These are phyloP conservation scores for Syncephalis fuscata DNA, from an alignment of 371 early-diverging fungal species.

Conservation along the genomic window DNA sequence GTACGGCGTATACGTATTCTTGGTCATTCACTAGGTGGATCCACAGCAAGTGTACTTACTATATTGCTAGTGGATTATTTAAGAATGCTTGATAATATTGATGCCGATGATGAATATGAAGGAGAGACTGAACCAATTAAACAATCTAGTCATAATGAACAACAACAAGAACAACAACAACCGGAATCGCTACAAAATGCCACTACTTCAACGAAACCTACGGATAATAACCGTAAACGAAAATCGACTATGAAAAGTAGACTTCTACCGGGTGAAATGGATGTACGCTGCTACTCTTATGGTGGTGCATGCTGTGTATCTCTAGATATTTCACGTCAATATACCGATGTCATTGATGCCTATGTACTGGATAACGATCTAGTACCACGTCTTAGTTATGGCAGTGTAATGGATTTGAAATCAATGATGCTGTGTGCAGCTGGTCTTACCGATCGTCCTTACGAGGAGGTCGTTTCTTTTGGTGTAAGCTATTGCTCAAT, in stretches of 20 bases:
- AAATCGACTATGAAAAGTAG: constrained; percentile 3
- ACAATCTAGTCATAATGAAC: no score
- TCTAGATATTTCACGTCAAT: constrained; percentile 40
- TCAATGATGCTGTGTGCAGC: constrained; percentile 36
- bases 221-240: constrained; percentile 13
- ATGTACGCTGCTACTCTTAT: constrained; percentile 29
- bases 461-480: not conserved
- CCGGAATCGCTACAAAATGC: no score
- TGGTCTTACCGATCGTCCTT: constrained; percentile 14
- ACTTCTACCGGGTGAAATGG: constrained; percentile 9
- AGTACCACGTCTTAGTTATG: constrained; percentile 59
- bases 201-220: no score
- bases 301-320: constrained; percentile 53
- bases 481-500: constrained; percentile 11
- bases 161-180: no score
- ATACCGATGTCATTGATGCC: constrained; percentile 44
- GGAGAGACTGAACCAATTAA: no score
- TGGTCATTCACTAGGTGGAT: constrained; percentile 73
- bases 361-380: constrained; percentile 64
- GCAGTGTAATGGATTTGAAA: constrained; percentile 50
- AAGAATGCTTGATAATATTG: constrained; percentile 22
- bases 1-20: constrained; percentile 35
- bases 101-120: no score
- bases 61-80: constrained; percentile 52
- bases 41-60: constrained; percentile 57